phyloP scores from a whole-genome alignment of 441 rosid genomes.

The Gossypium davidsonii region DNA sequence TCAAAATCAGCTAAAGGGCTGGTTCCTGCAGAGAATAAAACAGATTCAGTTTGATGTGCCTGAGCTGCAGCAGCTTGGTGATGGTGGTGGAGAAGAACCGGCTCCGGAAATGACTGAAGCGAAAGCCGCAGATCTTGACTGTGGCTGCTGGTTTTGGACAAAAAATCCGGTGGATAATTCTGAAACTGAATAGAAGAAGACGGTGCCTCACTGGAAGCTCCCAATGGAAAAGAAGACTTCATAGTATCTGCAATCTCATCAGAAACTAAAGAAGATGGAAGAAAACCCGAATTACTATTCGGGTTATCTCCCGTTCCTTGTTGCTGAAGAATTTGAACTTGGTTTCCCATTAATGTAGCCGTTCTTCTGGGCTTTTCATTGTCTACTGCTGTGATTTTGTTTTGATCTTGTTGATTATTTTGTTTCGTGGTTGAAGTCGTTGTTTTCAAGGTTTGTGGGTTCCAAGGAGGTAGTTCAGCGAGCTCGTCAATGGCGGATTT shows the following conservation, averaged over 20 bases:
- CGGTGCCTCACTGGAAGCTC: slow-evolving; percentile 40
- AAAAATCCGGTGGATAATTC: slow-evolving; percentile 57
- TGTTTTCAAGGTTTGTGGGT: slow-evolving; percentile 36
- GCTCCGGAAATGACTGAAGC: slow-evolving; percentile 65
- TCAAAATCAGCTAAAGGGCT: slow-evolving; percentile 57
- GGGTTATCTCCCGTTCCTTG: slow-evolving; percentile 33
- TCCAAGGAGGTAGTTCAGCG: slow-evolving; percentile 77
- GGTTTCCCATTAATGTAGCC: slow-evolving; percentile 14
- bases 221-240: slow-evolving; percentile 72
- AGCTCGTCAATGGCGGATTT: slow-evolving; percentile 84
- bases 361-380: slow-evolving; percentile 22
- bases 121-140: slow-evolving; percentile 84
- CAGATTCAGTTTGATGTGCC: slow-evolving; percentile 40
- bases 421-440: slow-evolving; percentile 26
- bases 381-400: not conserved
- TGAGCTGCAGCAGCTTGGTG: slow-evolving; percentile 19
- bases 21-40: slow-evolving; percentile 44
- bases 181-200: slow-evolving; percentile 51
- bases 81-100: slow-evolving; percentile 40
- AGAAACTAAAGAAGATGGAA: slow-evolving; percentile 58
- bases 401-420: slow-evolving; percentile 21
- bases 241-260: slow-evolving; percentile 75
- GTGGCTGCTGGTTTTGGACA: slow-evolving; percentile 57
- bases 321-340: slow-evolving; percentile 23
- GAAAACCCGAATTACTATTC: slow-evolving; percentile 32